Percentiles rank a stretch among this genome's conserved stretches.
Conservation (phyloP, 2,329 filamentous ascomycete species). For the Ceratocystis colombiana region DNA sequence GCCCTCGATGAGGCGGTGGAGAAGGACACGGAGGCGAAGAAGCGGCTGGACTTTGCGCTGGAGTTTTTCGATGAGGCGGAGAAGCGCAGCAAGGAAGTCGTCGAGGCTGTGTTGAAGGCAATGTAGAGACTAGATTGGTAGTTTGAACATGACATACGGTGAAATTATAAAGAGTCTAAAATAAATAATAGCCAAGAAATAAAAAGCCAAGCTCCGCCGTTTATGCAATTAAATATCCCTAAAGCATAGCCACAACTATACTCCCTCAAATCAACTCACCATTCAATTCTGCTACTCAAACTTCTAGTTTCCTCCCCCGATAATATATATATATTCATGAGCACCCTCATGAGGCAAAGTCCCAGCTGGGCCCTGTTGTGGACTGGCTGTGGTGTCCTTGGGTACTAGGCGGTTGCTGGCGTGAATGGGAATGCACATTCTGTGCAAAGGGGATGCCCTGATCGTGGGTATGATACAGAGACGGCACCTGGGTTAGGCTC, state of each 20-base stretch:
- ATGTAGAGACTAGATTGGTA: background rate
- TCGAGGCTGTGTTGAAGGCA: constrained; percentile 31
- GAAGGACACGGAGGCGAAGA: constrained; percentile 33
- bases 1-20: constrained; percentile 37
- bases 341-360: too few species aligned
- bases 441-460: background rate
- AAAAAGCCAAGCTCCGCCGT: background rate
- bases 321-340: too few species aligned
- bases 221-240: background rate
- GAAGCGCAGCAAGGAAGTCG: constrained; percentile 33
- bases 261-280: background rate
- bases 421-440: background rate
- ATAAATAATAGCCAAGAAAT: constrained; percentile 2
- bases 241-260: constrained; percentile 1
- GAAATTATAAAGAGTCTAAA: constrained; percentile 11
- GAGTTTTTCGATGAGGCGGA: constrained; percentile 36
- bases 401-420: background rate
- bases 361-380: background rate
- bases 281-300: too few species aligned
- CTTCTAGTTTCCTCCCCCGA: too few species aligned
- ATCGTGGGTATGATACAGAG: background rate
- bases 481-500: background rate
- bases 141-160: background rate
- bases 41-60: constrained; percentile 35
- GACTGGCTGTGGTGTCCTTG: background rate